Base-by-base conservation (phyloP, 768 basidiomycete genomes). In the Filobasidium floriforme region DNA sequence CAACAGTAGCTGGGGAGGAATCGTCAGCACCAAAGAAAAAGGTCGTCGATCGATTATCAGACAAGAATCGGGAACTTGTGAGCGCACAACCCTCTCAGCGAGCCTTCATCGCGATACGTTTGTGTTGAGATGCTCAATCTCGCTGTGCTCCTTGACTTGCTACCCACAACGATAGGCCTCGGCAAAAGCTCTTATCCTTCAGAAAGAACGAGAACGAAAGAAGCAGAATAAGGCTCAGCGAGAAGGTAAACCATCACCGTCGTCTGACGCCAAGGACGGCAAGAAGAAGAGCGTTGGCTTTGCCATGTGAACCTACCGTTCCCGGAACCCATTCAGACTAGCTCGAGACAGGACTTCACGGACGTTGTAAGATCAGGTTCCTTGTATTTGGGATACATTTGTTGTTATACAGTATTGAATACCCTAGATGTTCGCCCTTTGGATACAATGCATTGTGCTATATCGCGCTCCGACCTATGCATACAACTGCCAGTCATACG, bases 401-500 rank as follows among this genome's bases (percentile, higher is more conserved):
- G 32, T 37, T 37, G 32, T 37, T 37, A 37, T 37, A 37, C 32
- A 3, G 32, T 37, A 37, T 37, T 37, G 32, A 37, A 37, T 37
- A 37, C 32, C 32, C 32, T 37, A 37, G 32, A 37, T 37, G 9
- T 37, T 37, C 32, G 32, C 4, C 9, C 32, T 9, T 3, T 4
- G 32, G 32, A n/a, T n/a, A n/a, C n/a, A 37, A 37, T 9, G 9
- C 32, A 37, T 9, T 57, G 29, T 6, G 15, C 55, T 26, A 55
- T 24, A 55, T 6, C 14, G 29, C 15, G 18, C 18, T n/a, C n/a
- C n/a, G n/a, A n/a, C n/a, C 64, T 69, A 70, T 9, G 62, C 62
- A 60, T 74, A 74, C 44, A 75, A 10, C 63, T 75, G 74, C 74
- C 74, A 75, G 64, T 75, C 74, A 43, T 66, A 74, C 61, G 64